Evolutionary conservation across 129 eudicot genomes (phyloP).

Genomic region (Rutidosis leptorrhynchoides): DNA sequence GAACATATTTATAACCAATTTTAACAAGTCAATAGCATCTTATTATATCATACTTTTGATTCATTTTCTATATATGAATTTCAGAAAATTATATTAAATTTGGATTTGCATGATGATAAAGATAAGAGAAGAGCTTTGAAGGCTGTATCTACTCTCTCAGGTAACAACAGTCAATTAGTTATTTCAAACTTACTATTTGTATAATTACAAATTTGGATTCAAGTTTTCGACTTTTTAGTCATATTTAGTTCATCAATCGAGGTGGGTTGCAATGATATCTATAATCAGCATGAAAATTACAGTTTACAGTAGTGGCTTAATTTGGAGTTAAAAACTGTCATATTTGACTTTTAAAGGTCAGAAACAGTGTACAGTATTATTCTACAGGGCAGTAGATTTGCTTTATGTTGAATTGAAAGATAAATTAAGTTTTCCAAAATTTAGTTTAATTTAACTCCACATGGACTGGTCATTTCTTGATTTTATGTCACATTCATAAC

Average conservation of each 20-base stretch:
- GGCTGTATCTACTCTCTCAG: slow-evolving; percentile 72
- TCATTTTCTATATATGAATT: slow-evolving; percentile 14
- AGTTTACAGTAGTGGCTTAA: neutral
- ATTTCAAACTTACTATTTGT: neutral
- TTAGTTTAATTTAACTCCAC: slow-evolving; percentile 35
- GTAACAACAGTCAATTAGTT: slow-evolving; percentile 22
- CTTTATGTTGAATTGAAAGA: slow-evolving; percentile 23
- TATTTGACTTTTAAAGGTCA: slow-evolving; percentile 24
- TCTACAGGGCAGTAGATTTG: slow-evolving; percentile 17
- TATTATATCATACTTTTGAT: slow-evolving; percentile 3
- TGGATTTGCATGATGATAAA: slow-evolving; percentile 70
- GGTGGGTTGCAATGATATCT: neutral
- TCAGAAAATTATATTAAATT: slow-evolving; percentile 66
- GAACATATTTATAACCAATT: neutral
- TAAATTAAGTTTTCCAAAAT: slow-evolving; percentile 13
- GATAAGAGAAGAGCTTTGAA: slow-evolving; percentile 80
- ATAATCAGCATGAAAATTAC: neutral
- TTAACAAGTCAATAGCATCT: neutral
- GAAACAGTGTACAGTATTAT: slow-evolving; percentile 14
- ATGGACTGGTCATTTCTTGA: slow-evolving; percentile 39
- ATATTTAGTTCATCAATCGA: neutral
- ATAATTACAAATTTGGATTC: neutral
- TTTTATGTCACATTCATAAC: slow-evolving; percentile 31
- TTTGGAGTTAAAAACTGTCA: slow-evolving; percentile 11
- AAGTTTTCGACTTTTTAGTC: neutral